Conservation (phyloP, 1,284 basidiomycete genomes). For the Taiwanofungus camphoratus region DNA sequence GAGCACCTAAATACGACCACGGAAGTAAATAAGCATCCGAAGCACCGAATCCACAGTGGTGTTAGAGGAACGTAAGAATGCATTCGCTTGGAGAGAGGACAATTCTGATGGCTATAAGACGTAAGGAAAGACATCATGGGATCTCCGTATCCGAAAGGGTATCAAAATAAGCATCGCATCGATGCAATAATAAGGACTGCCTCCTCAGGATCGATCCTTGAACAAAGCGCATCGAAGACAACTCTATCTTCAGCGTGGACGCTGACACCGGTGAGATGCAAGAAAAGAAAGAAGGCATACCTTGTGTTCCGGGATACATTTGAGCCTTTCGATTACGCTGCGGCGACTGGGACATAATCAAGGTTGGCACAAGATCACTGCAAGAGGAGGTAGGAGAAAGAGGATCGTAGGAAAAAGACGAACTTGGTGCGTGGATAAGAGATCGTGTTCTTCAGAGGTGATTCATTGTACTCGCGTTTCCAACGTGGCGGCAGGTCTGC, state of each 20-base stretch:
- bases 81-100: not conserved
- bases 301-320: conserved; percentile 31
- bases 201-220: conserved; percentile 10
- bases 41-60: conserved; percentile 10
- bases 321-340: conserved; percentile 45
- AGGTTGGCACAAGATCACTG: conserved; percentile 19
- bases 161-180: conserved; percentile 1
- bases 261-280: conserved; percentile 1
- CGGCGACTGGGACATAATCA: conserved; percentile 56
- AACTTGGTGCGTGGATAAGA: conserved; percentile 25
- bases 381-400: conserved; percentile 20
- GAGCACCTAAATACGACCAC: conserved; percentile 28
- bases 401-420: conserved; percentile 26
- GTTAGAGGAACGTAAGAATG: conserved; percentile 3
- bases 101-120: conserved; percentile 10
- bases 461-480: conserved; percentile 33
- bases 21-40: conserved; percentile 22
- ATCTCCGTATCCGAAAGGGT: conserved; percentile 11
- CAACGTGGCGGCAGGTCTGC: conserved; percentile 32
- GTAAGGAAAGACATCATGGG: conserved; percentile 16
- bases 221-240: conserved; percentile 2
- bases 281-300: conserved; percentile 24
- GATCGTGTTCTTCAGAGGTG: conserved; percentile 29
- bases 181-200: conserved; percentile 4
- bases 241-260: not conserved